Evolutionary conservation across 257 asterid species (phyloP).

Genomic region (Mitragyna speciosa): DNA sequence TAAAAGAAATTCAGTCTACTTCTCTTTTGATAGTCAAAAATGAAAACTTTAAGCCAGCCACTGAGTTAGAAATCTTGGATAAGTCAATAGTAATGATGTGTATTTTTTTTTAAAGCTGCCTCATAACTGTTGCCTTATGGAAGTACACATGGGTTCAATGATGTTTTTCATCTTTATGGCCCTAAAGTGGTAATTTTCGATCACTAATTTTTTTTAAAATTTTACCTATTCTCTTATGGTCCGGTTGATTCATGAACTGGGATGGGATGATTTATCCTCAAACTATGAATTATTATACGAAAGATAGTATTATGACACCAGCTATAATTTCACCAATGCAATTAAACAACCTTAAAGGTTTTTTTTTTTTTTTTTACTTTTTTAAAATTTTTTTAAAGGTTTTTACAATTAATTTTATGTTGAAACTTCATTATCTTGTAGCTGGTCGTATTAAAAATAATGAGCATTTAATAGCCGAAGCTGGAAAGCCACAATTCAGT

Average conservation of each 20-base stretch:
- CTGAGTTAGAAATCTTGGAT: neutral
- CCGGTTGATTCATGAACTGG: too few relatives aligned
- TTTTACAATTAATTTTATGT: neutral
- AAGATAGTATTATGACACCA: too few relatives aligned
- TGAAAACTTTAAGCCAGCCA: neutral
- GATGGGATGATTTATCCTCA: too few relatives aligned
- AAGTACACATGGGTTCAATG: constrained; percentile 12
- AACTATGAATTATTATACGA: too few relatives aligned
- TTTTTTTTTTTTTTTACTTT: neutral
- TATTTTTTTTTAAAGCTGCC: neutral
- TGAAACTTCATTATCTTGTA: neutral
- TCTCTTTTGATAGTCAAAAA: neutral
- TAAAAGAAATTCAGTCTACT: too few relatives aligned
- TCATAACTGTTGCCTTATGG: neutral
- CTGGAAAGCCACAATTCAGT: constrained; percentile 12
- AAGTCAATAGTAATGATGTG: constrained; percentile 14
- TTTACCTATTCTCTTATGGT: neutral
- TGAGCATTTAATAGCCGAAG: constrained; percentile 9
- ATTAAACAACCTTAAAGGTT: neutral
- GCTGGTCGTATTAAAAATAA: neutral
- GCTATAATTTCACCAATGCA: neutral
- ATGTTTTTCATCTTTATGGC: constrained; percentile 12
- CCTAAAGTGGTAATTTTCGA: neutral
- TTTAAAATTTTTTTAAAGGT: neutral
- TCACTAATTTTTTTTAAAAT: too few relatives aligned